A percentile compares a stretch with the other conserved stretches of the same genome.
phyloP scores from a whole-genome alignment of 108 stramenopile genomes.

The Pseudonitzschia multistriata region DNA sequence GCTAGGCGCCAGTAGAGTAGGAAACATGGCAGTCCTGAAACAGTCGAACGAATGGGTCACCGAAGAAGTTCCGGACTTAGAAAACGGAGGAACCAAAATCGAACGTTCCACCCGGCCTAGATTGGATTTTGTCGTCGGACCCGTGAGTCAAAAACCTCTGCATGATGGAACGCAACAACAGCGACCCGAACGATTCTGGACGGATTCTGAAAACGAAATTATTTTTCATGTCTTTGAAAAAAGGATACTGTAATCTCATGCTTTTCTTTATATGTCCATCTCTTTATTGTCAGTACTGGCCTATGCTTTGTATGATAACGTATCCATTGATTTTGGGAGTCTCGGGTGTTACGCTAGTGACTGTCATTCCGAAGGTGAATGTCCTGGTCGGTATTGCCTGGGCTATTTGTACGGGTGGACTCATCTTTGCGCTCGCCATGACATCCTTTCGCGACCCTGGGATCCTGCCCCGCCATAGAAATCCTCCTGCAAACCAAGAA shows the following conservation, averaged over 20 bases:
- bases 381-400: slow-evolving; percentile 21
- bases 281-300: slow-evolving; percentile 17
- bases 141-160: slow-evolving; percentile 25
- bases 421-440: slow-evolving; percentile 40
- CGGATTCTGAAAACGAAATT: not conserved
- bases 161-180: not conserved
- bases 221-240: not conserved
- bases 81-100: slow-evolving; percentile 19
- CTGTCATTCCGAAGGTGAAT: slow-evolving; percentile 4
- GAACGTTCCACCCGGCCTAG: slow-evolving; percentile 25
- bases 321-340: slow-evolving; percentile 35
- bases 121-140: slow-evolving; percentile 52
- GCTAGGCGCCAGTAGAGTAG: slow-evolving; percentile 75
- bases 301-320: slow-evolving; percentile 18
- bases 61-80: slow-evolving; percentile 16
- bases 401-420: slow-evolving; percentile 21
- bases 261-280: not conserved
- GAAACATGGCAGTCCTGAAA: slow-evolving; percentile 71
- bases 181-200: slow-evolving; percentile 22
- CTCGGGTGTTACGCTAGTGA: slow-evolving; percentile 16
- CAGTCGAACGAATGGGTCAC: slow-evolving; percentile 29
- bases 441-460: slow-evolving; percentile 59
- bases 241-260: slow-evolving; percentile 41
- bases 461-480: slow-evolving; percentile 41
- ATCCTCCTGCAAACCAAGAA: slow-evolving; percentile 17